A percentile compares a stretch with the other conserved stretches of the same genome.
These are phyloP conservation scores for Pulveroboletus sp. DNA, from an alignment of 768 basidiomycete species.

Conservation along the genomic window DNA sequence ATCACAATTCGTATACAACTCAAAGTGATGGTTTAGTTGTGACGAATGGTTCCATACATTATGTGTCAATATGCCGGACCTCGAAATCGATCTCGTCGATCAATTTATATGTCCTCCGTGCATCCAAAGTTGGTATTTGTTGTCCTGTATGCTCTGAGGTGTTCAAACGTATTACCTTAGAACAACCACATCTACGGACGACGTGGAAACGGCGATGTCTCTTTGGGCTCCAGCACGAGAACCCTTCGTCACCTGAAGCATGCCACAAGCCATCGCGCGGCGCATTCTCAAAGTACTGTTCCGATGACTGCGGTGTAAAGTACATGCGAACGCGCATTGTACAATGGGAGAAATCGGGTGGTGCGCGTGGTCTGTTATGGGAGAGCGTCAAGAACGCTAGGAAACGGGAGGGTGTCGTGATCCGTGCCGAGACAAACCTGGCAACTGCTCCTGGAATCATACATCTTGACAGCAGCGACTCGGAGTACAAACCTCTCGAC, in stretches of 20 bases:
- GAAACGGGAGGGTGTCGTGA: constrained; percentile 66
- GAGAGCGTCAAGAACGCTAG: constrained; percentile 65
- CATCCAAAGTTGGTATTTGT: constrained; percentile 53
- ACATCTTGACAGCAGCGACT: constrained; percentile 12
- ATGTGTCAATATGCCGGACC: constrained; percentile 78
- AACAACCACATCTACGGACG: constrained; percentile 56
- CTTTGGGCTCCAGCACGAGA: constrained; percentile 59
- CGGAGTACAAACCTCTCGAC: constrained; percentile 17
- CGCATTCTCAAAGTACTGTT: constrained; percentile 87
- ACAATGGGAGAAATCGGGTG: constrained; percentile 57
- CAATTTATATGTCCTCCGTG: constrained; percentile 88
- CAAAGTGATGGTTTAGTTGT: constrained; percentile 46
- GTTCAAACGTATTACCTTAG: constrained; percentile 32
- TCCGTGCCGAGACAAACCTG: constrained; percentile 36
- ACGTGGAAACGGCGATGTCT: constrained; percentile 80
- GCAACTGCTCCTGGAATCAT: constrained; percentile 22
- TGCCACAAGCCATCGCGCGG: constrained; percentile 81
- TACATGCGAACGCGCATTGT: constrained; percentile 65
- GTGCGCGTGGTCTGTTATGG: constrained; percentile 64
- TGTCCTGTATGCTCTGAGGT: neutral
- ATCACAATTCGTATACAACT: neutral
- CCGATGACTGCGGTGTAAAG: constrained; percentile 78
- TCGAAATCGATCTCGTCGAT: constrained; percentile 83
- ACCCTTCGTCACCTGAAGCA: constrained; percentile 57
- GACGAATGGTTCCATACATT: constrained; percentile 94